phyloP scores from a whole-genome alignment of 352 stramenopile species.

The Halophytophthora batemanensis region DNA sequence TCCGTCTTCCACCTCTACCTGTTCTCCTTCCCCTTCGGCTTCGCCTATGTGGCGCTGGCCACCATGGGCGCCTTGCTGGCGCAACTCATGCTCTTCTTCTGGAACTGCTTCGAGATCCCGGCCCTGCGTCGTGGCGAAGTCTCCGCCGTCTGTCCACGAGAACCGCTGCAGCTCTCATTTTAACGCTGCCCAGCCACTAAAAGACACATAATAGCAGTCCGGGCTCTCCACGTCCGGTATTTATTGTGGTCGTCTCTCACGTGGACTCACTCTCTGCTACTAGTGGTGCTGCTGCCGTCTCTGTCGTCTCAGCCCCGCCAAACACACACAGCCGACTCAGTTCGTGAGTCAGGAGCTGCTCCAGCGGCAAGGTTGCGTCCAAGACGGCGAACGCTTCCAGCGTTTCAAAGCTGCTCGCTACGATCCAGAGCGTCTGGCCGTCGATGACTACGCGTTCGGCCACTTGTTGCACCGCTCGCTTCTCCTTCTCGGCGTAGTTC shows the following conservation, averaged over 20 bases:
- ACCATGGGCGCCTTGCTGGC: conserved; percentile 33
- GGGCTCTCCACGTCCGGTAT: no score
- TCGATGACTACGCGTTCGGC: conserved; percentile 24
- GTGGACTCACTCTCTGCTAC: background rate
- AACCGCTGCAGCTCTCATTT: conserved; percentile 26
- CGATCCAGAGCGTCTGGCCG: conserved; percentile 33
- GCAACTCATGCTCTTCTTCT: conserved; percentile 69
- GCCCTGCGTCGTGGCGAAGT: conserved; percentile 44
- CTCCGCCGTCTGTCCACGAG: conserved; percentile 24
- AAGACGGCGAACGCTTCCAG: conserved; percentile 40
- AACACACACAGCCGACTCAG: conserved; percentile 39
- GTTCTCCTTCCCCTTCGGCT: conserved; percentile 92
- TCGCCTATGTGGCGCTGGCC: conserved; percentile 86
- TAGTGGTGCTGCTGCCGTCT: background rate
- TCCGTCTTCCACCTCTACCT: conserved; percentile 95
- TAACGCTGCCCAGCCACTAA: no score
- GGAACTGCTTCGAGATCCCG: conserved; percentile 68
- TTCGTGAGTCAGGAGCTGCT: conserved; percentile 34
- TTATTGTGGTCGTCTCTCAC: no score
- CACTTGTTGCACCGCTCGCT: conserved; percentile 35
- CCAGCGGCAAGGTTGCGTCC: conserved; percentile 27
- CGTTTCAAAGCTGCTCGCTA: conserved; percentile 46
- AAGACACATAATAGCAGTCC: no score
- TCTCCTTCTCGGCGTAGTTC: background rate
- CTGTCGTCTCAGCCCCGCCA: conserved; percentile 20